These are phyloP conservation scores for Pseudocercospora vitis DNA, from an alignment of 2,329 filamentous ascomycete species.

Conservation along the genomic window DNA sequence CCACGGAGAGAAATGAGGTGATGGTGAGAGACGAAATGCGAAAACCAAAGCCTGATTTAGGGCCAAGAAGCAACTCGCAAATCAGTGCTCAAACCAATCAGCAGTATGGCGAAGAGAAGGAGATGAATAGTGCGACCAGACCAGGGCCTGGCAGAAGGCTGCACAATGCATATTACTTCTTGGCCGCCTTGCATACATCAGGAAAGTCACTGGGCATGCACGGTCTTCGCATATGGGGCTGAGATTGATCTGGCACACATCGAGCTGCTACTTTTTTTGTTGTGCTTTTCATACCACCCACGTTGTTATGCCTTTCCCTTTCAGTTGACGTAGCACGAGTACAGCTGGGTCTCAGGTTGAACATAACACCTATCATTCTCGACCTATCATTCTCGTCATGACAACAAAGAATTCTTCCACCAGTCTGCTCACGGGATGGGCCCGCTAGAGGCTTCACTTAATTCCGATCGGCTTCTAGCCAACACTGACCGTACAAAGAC, in stretches of 20 bases:
- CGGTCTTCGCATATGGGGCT: background rate
- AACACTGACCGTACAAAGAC: too few relatives aligned
- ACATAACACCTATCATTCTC: background rate
- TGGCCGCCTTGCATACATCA: conserved; percentile 3
- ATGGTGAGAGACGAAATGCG: background rate
- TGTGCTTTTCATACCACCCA: background rate
- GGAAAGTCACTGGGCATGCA: conserved; percentile 5
- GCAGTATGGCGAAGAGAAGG: background rate
- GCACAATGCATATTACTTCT: background rate
- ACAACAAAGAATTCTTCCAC: background rate
- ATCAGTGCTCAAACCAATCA: background rate
- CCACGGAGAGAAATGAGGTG: background rate
- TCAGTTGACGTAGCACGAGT: conserved; percentile 1
- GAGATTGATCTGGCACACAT: conserved; percentile 2
- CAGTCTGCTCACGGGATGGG: too few relatives aligned
- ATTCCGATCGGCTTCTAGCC: too few relatives aligned
- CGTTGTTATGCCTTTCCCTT: background rate
- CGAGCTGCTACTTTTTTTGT: conserved; percentile 3
- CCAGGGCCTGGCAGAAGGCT: background rate
- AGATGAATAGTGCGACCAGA: background rate
- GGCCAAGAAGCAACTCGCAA: background rate
- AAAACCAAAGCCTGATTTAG: background rate
- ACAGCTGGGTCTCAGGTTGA: background rate
- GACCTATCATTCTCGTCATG: background rate
- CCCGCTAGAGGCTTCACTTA: too few relatives aligned